A percentile compares a stretch with the other conserved stretches of the same genome.
Evolutionary conservation across 371 early-diverging fungal species (phyloP).

Genomic region (Mucor saturninus): DNA sequence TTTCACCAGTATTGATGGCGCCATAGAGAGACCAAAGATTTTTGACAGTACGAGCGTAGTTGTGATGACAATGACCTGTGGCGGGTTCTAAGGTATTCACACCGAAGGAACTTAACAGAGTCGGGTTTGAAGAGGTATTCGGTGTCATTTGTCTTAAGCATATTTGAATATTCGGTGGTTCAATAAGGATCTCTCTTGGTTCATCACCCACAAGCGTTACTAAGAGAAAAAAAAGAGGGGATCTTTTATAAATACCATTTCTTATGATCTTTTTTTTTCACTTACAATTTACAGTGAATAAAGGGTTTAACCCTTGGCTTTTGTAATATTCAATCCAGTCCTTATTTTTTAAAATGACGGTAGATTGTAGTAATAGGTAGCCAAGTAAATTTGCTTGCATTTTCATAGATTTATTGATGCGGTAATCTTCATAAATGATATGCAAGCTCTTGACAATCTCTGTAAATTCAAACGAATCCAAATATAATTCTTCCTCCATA

Average conservation of each 20-base stretch:
- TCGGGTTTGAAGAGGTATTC: slow-evolving; percentile 17
- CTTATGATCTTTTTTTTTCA: neutral
- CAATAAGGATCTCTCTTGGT: neutral
- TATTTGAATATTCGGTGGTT: slow-evolving; percentile 24
- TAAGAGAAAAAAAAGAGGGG: neutral
- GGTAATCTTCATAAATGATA: slow-evolving; percentile 68
- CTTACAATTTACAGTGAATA: slow-evolving; percentile 16
- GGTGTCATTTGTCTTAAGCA: slow-evolving; percentile 23
- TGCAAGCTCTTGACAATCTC: slow-evolving; percentile 58
- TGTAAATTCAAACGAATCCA: slow-evolving; percentile 3
- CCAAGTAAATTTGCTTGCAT: slow-evolving; percentile 36
- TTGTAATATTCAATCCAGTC: slow-evolving; percentile 57
- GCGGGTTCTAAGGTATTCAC: slow-evolving; percentile 23
- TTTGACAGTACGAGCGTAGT: slow-evolving; percentile 25
- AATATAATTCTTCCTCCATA: neutral
- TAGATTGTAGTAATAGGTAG: slow-evolving; percentile 52
- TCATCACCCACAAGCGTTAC: slow-evolving; percentile 8
- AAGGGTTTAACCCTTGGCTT: slow-evolving; percentile 19
- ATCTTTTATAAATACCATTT: neutral
- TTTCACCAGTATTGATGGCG: slow-evolving; percentile 23
- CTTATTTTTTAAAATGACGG: slow-evolving; percentile 42
- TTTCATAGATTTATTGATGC: slow-evolving; percentile 44
- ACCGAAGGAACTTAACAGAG: slow-evolving; percentile 23
- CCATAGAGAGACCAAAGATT: slow-evolving; percentile 27
- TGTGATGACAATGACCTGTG: slow-evolving; percentile 10